Percentiles rank a stretch among this genome's conserved stretches.
These are phyloP conservation scores for Podochytrium sp. DNA, from an alignment of 192 early-diverging fungal genomes.

Conservation along the genomic window DNA sequence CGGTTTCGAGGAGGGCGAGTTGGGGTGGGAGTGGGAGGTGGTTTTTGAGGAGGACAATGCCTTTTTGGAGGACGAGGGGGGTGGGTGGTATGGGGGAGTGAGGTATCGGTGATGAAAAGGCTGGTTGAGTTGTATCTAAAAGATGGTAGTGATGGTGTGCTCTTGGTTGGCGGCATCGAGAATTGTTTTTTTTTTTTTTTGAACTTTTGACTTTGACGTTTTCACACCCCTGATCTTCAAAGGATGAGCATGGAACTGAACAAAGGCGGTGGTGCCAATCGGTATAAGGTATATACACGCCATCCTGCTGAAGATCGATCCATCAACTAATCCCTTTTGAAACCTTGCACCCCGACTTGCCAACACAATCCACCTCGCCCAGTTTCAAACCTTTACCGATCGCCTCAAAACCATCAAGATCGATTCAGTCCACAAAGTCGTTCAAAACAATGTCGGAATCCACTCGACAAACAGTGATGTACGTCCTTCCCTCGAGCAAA, in stretches of 20 bases:
- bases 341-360: background rate
- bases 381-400: constrained; percentile 79
- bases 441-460: constrained; percentile 53
- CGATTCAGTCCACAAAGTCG: constrained; percentile 70
- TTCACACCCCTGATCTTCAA: background rate
- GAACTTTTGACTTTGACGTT: background rate
- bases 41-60: background rate
- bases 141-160: background rate
- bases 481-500: no score
- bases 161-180: background rate
- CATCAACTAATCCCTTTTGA: background rate
- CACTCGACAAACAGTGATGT: constrained; percentile 20
- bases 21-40: background rate
- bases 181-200: constrained; percentile 22
- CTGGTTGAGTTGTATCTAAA: background rate
- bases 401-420: constrained; percentile 80
- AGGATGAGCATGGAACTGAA: constrained; percentile 57
- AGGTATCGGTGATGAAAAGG: background rate
- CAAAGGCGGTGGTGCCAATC: constrained; percentile 66
- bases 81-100: background rate
- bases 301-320: constrained; percentile 13
- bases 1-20: background rate
- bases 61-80: background rate
- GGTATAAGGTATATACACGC: constrained; percentile 59
- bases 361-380: constrained; percentile 15